Evolutionary conservation across 108 stramenopile species (phyloP).

Genomic region (Fistulifera pelliculosa): DNA sequence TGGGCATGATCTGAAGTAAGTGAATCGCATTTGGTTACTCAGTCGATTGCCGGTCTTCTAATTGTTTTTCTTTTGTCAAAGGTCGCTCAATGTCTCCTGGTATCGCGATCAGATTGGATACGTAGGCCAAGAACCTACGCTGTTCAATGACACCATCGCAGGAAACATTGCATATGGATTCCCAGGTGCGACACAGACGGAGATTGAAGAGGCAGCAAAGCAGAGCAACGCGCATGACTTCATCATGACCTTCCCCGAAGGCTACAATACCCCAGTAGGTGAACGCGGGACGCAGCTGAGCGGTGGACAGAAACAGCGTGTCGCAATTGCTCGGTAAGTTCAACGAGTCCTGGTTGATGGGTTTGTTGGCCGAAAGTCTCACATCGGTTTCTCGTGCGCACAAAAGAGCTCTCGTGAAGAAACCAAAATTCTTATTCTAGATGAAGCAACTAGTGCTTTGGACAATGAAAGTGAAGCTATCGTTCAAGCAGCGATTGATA

Average conservation of each 20-base stretch:
- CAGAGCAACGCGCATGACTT: slow-evolving; percentile 80
- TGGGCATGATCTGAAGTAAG: slow-evolving; percentile 47
- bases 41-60: background rate
- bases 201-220: slow-evolving; percentile 65
- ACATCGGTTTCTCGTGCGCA: too few species aligned
- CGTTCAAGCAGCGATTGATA: slow-evolving; percentile 81
- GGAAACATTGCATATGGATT: slow-evolving; percentile 80
- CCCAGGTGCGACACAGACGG: slow-evolving; percentile 33
- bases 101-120: slow-evolving; percentile 73
- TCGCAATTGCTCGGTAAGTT: slow-evolving; percentile 66
- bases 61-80: too few species aligned
- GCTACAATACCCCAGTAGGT: slow-evolving; percentile 69
- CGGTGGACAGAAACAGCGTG: slow-evolving; percentile 55
- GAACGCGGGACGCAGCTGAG: slow-evolving; percentile 4
- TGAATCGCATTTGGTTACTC: too few species aligned
- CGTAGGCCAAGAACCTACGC: slow-evolving; percentile 80
- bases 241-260: slow-evolving; percentile 47
- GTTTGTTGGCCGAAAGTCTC: too few species aligned
- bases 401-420: slow-evolving; percentile 64
- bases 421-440: slow-evolving; percentile 78
- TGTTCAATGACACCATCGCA: slow-evolving; percentile 66
- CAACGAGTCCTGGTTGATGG: too few species aligned
- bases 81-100: slow-evolving; percentile 57
- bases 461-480: slow-evolving; percentile 76
- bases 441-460: slow-evolving; percentile 78